Evolutionary conservation across 345 rosid genomes (phyloP).

Genomic region (Eucalyptus caleyi): DNA sequence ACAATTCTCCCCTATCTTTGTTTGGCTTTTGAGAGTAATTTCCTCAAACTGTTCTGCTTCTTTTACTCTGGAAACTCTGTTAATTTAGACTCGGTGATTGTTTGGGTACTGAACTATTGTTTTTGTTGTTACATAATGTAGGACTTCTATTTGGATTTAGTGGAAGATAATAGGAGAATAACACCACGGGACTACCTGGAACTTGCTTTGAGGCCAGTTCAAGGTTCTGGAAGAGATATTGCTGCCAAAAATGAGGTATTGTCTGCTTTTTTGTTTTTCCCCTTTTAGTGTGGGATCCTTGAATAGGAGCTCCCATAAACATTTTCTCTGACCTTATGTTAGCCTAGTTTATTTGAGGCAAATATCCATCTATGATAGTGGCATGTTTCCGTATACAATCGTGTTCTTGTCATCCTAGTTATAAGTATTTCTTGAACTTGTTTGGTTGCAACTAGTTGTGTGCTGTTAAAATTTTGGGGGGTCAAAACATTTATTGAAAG

Average conservation of each 20-base stretch:
- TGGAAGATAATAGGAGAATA: conserved; percentile 74
- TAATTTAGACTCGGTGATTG: neutral
- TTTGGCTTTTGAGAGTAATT: conserved; percentile 94
- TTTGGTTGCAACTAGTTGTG: neutral
- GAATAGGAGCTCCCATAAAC: neutral
- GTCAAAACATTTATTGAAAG: neutral
- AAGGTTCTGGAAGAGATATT: conserved; percentile 72
- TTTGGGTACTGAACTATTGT: neutral
- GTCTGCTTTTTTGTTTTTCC: neutral
- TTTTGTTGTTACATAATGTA: conserved; percentile 4
- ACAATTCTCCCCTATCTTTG: conserved; percentile 92
- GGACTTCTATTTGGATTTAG: conserved; percentile 92
- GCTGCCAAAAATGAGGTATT: conserved; percentile 91
- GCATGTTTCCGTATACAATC: neutral
- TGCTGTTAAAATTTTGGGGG: neutral
- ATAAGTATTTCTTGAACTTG: neutral
- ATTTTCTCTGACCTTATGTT: neutral
- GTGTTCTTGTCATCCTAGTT: neutral
- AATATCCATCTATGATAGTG: neutral
- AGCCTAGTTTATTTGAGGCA: neutral
- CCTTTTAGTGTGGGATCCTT: neutral
- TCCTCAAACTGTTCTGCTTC: neutral
- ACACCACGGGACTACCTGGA: conserved; percentile 95
- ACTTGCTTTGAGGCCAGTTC: conserved; percentile 80
- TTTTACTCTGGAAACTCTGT: neutral